phyloP scores from a whole-genome alignment of 371 early-diverging fungal genomes.

The Apophysomyces elegans region DNA sequence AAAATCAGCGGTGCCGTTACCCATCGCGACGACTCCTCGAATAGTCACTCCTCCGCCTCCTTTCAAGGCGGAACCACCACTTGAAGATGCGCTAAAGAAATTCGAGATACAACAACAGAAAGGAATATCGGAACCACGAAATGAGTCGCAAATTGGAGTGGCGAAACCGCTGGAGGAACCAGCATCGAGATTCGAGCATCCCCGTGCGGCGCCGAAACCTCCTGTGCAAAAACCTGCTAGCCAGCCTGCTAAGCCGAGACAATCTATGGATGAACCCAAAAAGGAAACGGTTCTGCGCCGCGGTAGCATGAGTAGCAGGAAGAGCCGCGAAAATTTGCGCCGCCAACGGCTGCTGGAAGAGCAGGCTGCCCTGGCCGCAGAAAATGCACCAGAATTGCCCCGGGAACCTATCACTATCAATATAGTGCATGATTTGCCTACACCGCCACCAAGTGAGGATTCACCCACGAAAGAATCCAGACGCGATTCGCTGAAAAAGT shows the following conservation, averaged over 20 bases:
- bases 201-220: constrained; percentile 21
- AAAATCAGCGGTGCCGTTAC: background rate
- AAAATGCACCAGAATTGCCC: constrained; percentile 8
- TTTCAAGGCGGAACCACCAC: background rate
- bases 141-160: background rate
- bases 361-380: constrained; percentile 6
- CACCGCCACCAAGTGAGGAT: constrained; percentile 2
- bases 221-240: constrained; percentile 10
- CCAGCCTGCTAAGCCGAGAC: background rate
- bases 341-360: constrained; percentile 23
- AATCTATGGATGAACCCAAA: constrained; percentile 3
- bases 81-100: background rate
- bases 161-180: background rate
- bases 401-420: background rate
- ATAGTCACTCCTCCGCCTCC: background rate
- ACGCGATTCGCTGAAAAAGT: constrained; percentile 16
- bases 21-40: constrained; percentile 14
- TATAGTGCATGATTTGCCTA: background rate
- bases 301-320: constrained; percentile 42
- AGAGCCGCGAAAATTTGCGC: constrained; percentile 45
- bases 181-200: constrained; percentile 16
- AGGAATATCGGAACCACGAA: background rate
- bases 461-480: background rate
- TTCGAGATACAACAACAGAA: constrained; percentile 8
- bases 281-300: constrained; percentile 30